A percentile compares a stretch with the other conserved stretches of the same genome.
phyloP scores from a whole-genome alignment of 768 basidiomycete genomes.

The Suillus fuscotomentosus region DNA sequence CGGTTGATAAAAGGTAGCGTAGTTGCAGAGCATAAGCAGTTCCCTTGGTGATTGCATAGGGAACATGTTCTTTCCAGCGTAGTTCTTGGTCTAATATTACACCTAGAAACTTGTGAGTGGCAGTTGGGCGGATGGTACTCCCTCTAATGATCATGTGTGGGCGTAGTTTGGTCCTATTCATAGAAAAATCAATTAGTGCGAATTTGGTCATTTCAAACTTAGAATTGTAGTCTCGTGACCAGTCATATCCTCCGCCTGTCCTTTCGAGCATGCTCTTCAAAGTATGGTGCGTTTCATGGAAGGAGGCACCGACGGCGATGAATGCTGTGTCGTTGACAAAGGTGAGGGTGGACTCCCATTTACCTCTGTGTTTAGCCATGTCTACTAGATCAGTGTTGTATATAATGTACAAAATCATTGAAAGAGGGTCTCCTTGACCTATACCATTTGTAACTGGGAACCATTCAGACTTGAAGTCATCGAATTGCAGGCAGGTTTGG shows the following conservation, averaged over 20 bases:
- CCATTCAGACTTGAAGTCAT: slow-evolving; percentile 21
- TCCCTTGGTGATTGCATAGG: too few species aligned
- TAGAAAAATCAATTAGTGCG: slow-evolving; percentile 4
- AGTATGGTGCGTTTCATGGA: slow-evolving; percentile 15
- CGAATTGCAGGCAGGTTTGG: slow-evolving; percentile 24
- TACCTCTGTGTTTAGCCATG: not conserved
- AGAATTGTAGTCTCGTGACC: slow-evolving; percentile 17
- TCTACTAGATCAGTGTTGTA: slow-evolving; percentile 23
- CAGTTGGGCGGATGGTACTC: fast-evolving
- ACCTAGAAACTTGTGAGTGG: not conserved
- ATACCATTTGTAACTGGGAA: slow-evolving; percentile 21
- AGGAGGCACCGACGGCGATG: slow-evolving; percentile 12
- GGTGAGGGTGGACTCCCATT: not conserved
- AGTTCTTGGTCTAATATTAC: not conserved
- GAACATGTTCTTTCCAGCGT: not conserved
- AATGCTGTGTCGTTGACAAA: slow-evolving; percentile 29
- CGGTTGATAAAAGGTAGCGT: too few species aligned
- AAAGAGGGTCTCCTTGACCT: slow-evolving; percentile 27
- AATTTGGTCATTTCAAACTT: slow-evolving; percentile 15
- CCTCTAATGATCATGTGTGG: not conserved
- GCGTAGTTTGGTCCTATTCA: not conserved
- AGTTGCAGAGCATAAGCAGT: too few species aligned
- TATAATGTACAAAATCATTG: slow-evolving; percentile 23
- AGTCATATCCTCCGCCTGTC: slow-evolving; percentile 6
- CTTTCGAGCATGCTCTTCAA: slow-evolving; percentile 10